Percentiles rank a stretch among this genome's conserved stretches.
phyloP scores from a whole-genome alignment of 2,329 filamentous ascomycete species.

The Colletotrichum neosansevieriae region DNA sequence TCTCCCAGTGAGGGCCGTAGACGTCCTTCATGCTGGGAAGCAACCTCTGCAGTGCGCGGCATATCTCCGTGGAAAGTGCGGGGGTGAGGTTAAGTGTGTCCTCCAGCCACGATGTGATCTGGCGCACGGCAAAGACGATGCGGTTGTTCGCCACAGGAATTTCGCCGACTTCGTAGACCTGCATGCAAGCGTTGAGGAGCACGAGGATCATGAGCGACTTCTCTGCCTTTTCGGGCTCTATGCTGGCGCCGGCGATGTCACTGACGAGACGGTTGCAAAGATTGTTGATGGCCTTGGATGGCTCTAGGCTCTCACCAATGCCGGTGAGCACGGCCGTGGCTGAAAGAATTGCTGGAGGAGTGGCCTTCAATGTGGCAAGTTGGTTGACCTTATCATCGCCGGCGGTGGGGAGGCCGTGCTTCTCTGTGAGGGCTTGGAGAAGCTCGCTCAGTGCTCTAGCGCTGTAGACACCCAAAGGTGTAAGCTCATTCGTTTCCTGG shows the following conservation, averaged over 20 bases:
- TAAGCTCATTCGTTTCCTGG: slow-evolving; percentile 55
- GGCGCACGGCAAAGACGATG: slow-evolving; percentile 84
- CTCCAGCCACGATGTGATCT: slow-evolving; percentile 79
- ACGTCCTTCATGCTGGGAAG: slow-evolving; percentile 82
- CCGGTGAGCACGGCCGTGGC: slow-evolving; percentile 65
- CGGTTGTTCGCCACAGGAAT: slow-evolving; percentile 74
- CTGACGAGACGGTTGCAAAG: slow-evolving; percentile 72
- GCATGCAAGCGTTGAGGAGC: slow-evolving; percentile 65
- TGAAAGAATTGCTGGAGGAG: slow-evolving; percentile 59
- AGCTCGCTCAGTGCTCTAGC: slow-evolving; percentile 65
- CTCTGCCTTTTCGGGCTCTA: slow-evolving; percentile 57
- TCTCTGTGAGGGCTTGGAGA: slow-evolving; percentile 59
- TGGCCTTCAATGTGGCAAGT: slow-evolving; percentile 60
- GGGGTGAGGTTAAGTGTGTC: slow-evolving; percentile 57
- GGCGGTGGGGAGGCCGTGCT: slow-evolving; percentile 57
- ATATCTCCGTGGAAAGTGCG: slow-evolving; percentile 62
- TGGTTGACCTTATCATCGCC: slow-evolving; percentile 62
- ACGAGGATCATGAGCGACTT: slow-evolving; percentile 63
- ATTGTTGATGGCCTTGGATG: slow-evolving; percentile 62
- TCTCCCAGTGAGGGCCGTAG: slow-evolving; percentile 90
- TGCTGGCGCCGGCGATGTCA: slow-evolving; percentile 65
- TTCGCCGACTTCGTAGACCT: slow-evolving; percentile 63
- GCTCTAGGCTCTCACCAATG: slow-evolving; percentile 61
- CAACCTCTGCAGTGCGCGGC: slow-evolving; percentile 69
- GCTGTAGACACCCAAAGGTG: slow-evolving; percentile 62